These are phyloP conservation scores for Hyaloscypha hepaticicola DNA, from an alignment of 495 filamentous ascomycete species.

Conservation along the genomic window DNA sequence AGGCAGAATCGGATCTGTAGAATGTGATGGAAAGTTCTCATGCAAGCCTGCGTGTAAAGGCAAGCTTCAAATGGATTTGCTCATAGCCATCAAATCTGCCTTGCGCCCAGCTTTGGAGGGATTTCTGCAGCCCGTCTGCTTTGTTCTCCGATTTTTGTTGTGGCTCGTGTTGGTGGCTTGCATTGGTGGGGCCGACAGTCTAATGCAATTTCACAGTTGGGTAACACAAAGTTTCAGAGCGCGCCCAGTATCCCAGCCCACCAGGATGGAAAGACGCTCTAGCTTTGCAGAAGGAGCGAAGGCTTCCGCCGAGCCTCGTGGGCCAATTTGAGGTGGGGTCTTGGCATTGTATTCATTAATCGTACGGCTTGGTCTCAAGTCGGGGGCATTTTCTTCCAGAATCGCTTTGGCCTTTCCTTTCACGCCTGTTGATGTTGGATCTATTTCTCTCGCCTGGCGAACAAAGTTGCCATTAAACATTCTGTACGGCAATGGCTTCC, in stretches of 20 bases:
- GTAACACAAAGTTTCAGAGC: constrained; percentile 3
- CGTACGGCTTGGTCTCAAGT: not conserved
- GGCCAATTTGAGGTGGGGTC: not conserved
- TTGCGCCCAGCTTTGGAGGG: constrained; percentile 3
- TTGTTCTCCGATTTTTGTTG: not conserved
- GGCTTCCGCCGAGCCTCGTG: not conserved
- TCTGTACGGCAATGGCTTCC: constrained; percentile 8
- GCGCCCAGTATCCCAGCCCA: not conserved
- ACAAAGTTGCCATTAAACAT: not conserved
- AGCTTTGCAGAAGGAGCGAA: not conserved
- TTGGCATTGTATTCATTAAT: not conserved
- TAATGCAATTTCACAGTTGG: not conserved
- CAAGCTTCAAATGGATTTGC: not conserved
- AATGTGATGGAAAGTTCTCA: constrained; percentile 2
- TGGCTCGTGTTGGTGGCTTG: constrained; percentile 2
- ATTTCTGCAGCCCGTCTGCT: not conserved
- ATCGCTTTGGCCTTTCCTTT: constrained; percentile 14
- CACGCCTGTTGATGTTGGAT: not conserved
- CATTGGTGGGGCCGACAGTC: not conserved
- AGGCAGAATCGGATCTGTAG: constrained; percentile 7
- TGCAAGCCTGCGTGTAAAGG: not conserved
- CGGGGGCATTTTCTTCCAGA: not conserved
- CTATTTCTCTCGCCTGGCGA: not conserved
- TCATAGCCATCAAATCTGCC: constrained; percentile 1
- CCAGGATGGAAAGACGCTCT: not conserved